Evolutionary conservation across 768 basidiomycete genomes (phyloP), one percentile per base, ranked within the genome.

Genomic region (Phlebiopsis flavidoalba): DNA sequence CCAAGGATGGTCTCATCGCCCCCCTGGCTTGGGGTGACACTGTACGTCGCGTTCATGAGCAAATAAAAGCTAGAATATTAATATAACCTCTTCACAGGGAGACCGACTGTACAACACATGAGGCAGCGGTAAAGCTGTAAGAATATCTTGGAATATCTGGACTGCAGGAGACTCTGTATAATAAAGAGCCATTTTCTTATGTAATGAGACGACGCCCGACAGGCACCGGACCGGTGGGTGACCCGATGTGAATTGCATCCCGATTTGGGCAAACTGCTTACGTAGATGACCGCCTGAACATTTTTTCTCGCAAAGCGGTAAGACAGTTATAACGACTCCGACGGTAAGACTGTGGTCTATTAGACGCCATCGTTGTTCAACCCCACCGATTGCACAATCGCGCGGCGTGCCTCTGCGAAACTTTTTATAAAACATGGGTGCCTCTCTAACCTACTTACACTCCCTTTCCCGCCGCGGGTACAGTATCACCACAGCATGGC

Each of bases 21-120:
- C 95, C 95, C 10, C 26, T 31, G 26, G 95, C 95, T 19, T 79
- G 96, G 48, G 95, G 95, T 5, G 95, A 97, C 73, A 85, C 91
- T 24, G 93, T 92, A 68, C 70, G 89, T 79, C 35, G 26, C 26
- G 6, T 31, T 3, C 2, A 31, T 31, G 26, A 31, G 26, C 26
- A 6, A 31, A 31, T 3, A 31, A 3, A 2, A 31, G 26, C 26
- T 31, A 31, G 26, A 6, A 31, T 3, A 31, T 31, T 31, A 31
- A 31, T 6, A 31, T 31, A 31, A 31, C 26, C 26, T 31, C 26
- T 47, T 17, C 37, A 19, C 65, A 94, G 91, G 93, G 93, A 1
- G 93, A 95, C 67, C 87, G 93, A 10, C 72, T 93, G 61, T 93
- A 90, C 77, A 88, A 89, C 68, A 93, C 93, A 0, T 67, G 56